Evolutionary conservation across 176 grass and related monocot genomes (phyloP).

Genomic region (Alloteropsis semialata): DNA sequence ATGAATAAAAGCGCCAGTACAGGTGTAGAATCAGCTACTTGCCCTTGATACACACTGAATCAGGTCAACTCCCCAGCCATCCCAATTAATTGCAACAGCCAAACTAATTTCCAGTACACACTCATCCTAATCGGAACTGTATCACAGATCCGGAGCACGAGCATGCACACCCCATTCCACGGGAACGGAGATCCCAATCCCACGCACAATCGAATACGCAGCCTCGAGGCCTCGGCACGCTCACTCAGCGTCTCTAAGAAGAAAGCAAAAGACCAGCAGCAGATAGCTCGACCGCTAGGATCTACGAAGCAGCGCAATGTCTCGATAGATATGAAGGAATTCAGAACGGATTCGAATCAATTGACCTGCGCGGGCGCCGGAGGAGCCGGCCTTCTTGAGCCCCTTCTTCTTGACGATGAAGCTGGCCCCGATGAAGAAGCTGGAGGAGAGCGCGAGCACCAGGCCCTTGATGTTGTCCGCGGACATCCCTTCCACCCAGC

Average conservation of each 20-base stretch:
- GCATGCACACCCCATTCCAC: background rate
- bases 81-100: background rate
- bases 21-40: background rate
- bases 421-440: constrained; percentile 89
- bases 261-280: background rate
- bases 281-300: background rate
- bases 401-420: constrained; percentile 99
- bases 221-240: background rate
- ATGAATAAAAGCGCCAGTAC: background rate
- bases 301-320: background rate
- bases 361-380: constrained; percentile 88
- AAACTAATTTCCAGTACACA: background rate
- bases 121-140: background rate
- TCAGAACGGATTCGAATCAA: constrained; percentile 2
- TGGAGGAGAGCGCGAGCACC: constrained; percentile 90
- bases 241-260: background rate
- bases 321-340: background rate
- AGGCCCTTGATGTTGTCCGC: constrained; percentile 96
- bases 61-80: constrained; percentile 5
- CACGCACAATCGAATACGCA: background rate
- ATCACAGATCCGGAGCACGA: background rate
- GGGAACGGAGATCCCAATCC: constrained; percentile 5
- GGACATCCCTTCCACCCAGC: constrained; percentile 92
- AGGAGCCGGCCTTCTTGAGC: constrained; percentile 85
- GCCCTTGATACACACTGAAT: background rate